These are phyloP conservation scores for Hyphopichia burtonii DNA, from an alignment of 1,139 yeast species.

Conservation along the genomic window DNA sequence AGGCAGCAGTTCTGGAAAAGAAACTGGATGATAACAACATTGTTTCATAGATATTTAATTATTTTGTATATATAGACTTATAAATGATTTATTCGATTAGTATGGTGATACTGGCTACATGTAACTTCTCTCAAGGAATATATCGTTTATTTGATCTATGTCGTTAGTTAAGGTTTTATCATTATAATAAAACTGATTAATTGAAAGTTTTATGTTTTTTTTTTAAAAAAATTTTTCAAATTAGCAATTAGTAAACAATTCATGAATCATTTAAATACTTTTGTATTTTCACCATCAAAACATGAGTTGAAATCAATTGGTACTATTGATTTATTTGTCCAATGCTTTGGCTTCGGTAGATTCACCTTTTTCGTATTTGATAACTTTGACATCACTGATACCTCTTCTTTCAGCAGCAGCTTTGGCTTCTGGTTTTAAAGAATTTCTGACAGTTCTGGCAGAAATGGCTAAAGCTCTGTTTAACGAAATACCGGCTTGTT, in stretches of 20 bases:
- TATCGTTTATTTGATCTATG: neutral
- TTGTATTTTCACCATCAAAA: no score
- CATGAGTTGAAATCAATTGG: no score
- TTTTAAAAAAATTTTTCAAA: no score
- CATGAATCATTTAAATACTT: no score
- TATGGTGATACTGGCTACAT: no score
- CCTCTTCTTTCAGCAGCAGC: constrained; percentile 77
- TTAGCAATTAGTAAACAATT: no score
- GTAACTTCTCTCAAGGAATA: neutral
- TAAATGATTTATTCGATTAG: constrained; percentile 1
- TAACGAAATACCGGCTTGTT: constrained; percentile 84
- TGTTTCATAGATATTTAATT: neutral
- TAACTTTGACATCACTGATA: constrained; percentile 69
- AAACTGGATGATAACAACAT: neutral
- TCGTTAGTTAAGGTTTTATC: neutral
- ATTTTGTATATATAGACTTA: constrained; percentile 1
- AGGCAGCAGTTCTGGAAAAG: neutral
- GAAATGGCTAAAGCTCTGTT: constrained; percentile 91
- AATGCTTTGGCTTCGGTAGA: constrained; percentile 37
- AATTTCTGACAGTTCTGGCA: constrained; percentile 83
- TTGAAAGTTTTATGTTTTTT: no score
- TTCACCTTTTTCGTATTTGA: constrained; percentile 71
- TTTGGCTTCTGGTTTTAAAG: constrained; percentile 86
- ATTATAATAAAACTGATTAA: no score
- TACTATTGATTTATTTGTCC: constrained; percentile 12